These are phyloP conservation scores for Ceratobasidium sp. DNA, from an alignment of 1,284 basidiomycete genomes.

Conservation along the genomic window DNA sequence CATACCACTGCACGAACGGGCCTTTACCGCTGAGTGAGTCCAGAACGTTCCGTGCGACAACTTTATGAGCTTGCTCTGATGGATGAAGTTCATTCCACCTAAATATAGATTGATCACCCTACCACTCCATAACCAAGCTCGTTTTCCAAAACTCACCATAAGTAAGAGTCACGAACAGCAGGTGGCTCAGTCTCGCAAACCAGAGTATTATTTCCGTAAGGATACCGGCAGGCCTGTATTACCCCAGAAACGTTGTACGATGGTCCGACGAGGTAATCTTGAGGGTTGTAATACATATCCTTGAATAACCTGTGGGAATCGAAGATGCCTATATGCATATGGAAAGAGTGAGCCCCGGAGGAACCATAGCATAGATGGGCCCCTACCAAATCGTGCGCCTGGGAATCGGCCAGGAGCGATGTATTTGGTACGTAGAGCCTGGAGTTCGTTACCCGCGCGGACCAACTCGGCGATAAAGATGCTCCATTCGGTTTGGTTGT, in stretches of 20 bases:
- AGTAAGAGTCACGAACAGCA: conserved; percentile 24
- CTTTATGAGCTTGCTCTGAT: conserved; percentile 9
- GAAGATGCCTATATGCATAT: conserved; percentile 4
- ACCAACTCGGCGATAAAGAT: conserved; percentile 57
- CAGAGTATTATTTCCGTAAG: conserved; percentile 13
- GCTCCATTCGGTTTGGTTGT: conserved; percentile 60
- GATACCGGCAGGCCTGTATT: conserved; percentile 28
- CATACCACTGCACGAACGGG: conserved; percentile 37
- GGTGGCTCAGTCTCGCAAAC: conserved; percentile 12
- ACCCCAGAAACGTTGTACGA: conserved; percentile 29
- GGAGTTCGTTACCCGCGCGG: conserved; percentile 25
- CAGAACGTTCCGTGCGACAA: conserved; percentile 23
- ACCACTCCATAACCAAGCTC: background rate
- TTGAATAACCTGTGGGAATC: conserved; percentile 28
- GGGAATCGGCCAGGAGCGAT: conserved; percentile 26
- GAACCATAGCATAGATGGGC: background rate
- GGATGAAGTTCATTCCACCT: conserved; percentile 36
- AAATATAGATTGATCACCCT: background rate
- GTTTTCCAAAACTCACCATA: conserved; percentile 18
- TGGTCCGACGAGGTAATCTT: conserved; percentile 20
- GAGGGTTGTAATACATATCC: conserved; percentile 33
- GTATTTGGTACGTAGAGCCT: conserved; percentile 29
- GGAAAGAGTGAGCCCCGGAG: background rate
- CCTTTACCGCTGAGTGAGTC: conserved; percentile 12
- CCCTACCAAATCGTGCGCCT: conserved; percentile 29